Evolutionary conservation across 768 basidiomycete genomes (phyloP), one percentile per base, ranked within the genome.

Genomic region (Asterophora lycoperdoides): DNA sequence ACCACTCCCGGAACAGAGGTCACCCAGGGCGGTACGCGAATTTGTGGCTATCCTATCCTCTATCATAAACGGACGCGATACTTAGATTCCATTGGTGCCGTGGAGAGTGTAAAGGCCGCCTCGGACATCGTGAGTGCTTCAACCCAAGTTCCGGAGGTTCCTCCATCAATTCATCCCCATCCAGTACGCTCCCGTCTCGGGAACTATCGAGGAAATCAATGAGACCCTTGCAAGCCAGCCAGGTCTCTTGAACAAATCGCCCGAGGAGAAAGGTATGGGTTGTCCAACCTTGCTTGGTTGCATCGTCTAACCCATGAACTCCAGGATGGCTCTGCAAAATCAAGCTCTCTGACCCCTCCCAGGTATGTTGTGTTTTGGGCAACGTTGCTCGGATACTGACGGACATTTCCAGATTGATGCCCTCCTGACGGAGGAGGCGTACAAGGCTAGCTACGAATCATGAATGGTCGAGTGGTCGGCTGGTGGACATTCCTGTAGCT

Each of bases 311-410:
- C 14, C 14, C 5, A 35, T 20, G 4, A 33, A 30, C 23, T n/a
- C 23, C 39, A 97, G 94, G 95, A 48, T 99, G 95, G 95, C 81
- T 99, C 39, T 93, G 87, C 82, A 94, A 90, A 75, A 85, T 99
- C 60, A 81, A 86, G 64, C 66, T 96, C 38, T 79, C 86, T 17
- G 68, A 89, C 49, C 84, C 86, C 5, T 67, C 75, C 1, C 89
- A 98, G 79, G 89, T 93, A 34, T 40, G 11, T 48, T 29, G 8
- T 15, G 8, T 75, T 50, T 14, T 8, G 41, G 34, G 34, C 6
- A 34, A 7, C 23, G 13, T 42, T 7, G 32, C 20, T 18, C 44
- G 41, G 28, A 50, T 20, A 45, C 13, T 48, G 10, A 37, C 17
- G 32, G 41, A 48, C 42, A 11, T 49, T 17, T 39, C 15, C 56